Conservation (phyloP, 2,329 filamentous ascomycete genomes). For the Alternaria brassicicola region DNA sequence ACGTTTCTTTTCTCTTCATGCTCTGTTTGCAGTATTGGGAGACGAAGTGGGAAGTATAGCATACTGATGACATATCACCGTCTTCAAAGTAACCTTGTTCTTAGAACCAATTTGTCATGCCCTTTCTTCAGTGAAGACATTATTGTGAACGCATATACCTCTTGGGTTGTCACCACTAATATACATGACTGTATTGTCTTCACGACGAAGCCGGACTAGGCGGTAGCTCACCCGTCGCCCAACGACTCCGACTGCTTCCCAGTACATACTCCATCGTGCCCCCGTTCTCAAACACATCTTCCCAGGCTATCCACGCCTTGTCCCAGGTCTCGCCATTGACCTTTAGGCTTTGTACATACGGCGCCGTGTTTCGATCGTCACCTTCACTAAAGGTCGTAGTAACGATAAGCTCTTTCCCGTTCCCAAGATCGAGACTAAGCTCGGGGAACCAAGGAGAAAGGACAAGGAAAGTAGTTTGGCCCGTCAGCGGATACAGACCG, state of each 20-base stretch:
- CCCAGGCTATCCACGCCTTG: constrained; percentile 69
- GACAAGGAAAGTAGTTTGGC: constrained; percentile 71
- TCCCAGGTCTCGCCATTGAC: constrained; percentile 69
- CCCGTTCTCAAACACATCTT: constrained; percentile 66
- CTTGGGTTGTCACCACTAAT: background rate
- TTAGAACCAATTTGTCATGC: background rate
- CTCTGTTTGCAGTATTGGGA: background rate
- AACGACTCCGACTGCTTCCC: constrained; percentile 58
- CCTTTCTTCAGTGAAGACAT: background rate
- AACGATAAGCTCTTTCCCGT: constrained; percentile 61
- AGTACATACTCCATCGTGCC: constrained; percentile 69
- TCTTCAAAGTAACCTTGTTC: background rate
- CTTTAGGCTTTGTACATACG: constrained; percentile 69
- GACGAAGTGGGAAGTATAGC: background rate
- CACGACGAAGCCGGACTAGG: constrained; percentile 61
- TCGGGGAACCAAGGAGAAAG: constrained; percentile 54
- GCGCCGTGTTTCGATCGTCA: constrained; percentile 53
- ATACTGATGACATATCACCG: background rate
- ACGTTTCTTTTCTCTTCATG: background rate
- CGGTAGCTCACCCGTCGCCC: constrained; percentile 65
- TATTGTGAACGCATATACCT: background rate
- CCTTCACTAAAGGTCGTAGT: constrained; percentile 54
- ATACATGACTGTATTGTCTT: background rate
- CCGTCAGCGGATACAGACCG: constrained; percentile 58
- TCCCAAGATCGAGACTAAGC: constrained; percentile 64